A percentile compares a stretch with the other conserved stretches of the same genome.
Conservation (phyloP, 1,284 basidiomycete species). For the Xanthoconium separans region DNA sequence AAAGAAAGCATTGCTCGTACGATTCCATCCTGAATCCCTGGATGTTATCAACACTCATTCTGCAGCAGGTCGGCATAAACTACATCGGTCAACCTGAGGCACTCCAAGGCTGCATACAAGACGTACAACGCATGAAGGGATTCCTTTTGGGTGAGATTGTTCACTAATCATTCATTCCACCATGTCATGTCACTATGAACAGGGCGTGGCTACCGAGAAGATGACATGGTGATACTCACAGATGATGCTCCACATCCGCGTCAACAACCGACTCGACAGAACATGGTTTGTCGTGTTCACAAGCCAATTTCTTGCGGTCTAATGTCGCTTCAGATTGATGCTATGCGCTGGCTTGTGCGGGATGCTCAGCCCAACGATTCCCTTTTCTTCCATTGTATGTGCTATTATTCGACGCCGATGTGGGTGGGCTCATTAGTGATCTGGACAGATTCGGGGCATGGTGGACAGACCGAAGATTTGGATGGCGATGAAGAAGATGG, state of each 20-base stretch:
- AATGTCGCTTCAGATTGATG: slow-evolving; percentile 49
- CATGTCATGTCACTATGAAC: neutral
- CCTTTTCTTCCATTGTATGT: slow-evolving; percentile 88
- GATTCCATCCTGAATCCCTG: slow-evolving; percentile 21
- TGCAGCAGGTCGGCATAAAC: slow-evolving; percentile 75
- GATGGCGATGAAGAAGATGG: slow-evolving; percentile 43
- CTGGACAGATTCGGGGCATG: slow-evolving; percentile 50
- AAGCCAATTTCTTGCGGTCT: neutral
- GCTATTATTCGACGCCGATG: neutral
- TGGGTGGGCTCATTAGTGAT: neutral
- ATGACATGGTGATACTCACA: slow-evolving; percentile 87
- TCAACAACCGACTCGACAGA: slow-evolving; percentile 72
- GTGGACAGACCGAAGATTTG: slow-evolving; percentile 52
- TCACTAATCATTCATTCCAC: neutral
- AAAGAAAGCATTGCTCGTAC: slow-evolving; percentile 77
- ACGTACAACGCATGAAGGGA: slow-evolving; percentile 72
- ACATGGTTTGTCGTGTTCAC: slow-evolving; percentile 61
- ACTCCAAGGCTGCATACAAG: slow-evolving; percentile 86
- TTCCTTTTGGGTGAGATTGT: slow-evolving; percentile 65
- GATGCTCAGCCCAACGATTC: slow-evolving; percentile 82
- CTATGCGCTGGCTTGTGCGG: slow-evolving; percentile 89
- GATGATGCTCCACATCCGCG: slow-evolving; percentile 69
- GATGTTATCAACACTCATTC: neutral
- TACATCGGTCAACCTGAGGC: slow-evolving; percentile 66
- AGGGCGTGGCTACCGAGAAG: slow-evolving; percentile 60